A percentile compares a stretch with the other conserved stretches of the same genome.
Evolutionary conservation across 2,329 filamentous ascomycete species (phyloP).

Genomic region (Phialophora expanda): DNA sequence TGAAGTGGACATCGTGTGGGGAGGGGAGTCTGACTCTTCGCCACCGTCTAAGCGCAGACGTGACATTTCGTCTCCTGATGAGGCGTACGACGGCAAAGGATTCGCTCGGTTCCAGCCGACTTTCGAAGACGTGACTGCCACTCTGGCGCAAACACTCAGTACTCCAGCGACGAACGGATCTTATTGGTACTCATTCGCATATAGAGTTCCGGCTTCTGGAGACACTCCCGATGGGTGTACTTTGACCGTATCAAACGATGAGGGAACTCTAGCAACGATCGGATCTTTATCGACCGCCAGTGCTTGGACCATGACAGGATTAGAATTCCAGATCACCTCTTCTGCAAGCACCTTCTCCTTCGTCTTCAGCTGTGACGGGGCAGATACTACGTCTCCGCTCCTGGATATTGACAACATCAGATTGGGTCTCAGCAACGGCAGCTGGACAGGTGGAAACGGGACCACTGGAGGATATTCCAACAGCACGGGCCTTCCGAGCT

Average conservation of each 20-base stretch:
- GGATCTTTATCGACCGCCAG: constrained; percentile 14
- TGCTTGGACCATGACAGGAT: constrained; percentile 19
- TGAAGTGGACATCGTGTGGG: constrained; percentile 25
- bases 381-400: constrained; percentile 42
- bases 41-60: constrained; percentile 7
- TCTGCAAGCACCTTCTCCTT: constrained; percentile 20
- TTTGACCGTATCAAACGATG: constrained; percentile 21
- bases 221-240: constrained; percentile 16
- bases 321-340: constrained; percentile 17
- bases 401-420: constrained; percentile 70
- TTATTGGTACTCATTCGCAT: constrained; percentile 24
- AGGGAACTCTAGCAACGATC: constrained; percentile 13
- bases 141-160: constrained; percentile 14
- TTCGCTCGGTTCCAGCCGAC: constrained; percentile 20
- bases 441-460: constrained; percentile 52
- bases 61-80: constrained; percentile 17
- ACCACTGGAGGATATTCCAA: constrained; percentile 11
- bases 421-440: constrained; percentile 86
- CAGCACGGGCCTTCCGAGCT: constrained; percentile 15
- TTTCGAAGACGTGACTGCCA: constrained; percentile 15
- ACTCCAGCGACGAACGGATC: constrained; percentile 17
- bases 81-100: constrained; percentile 20
- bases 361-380: constrained; percentile 20
- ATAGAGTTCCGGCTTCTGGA: constrained; percentile 19
- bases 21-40: not conserved